Evolutionary conservation across 116 monocot species (phyloP), one percentile per base, ranked within the genome.

Genomic region (Thalassia testudinum): DNA sequence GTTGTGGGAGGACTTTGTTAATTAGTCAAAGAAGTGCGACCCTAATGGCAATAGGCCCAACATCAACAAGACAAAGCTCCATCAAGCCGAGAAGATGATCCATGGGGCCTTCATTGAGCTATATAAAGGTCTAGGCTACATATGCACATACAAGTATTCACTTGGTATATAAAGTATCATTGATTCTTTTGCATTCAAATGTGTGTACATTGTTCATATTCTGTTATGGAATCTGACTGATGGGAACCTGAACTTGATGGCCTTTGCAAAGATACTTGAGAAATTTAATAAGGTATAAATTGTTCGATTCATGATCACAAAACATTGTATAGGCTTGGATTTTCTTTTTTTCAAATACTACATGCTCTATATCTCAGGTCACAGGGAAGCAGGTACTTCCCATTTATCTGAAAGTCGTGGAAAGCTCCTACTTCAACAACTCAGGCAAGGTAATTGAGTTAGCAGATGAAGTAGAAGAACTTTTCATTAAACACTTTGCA

Each of bases 341-440:
- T 34, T 54, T 21, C 8, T 40, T 17, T 19, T 19, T 48, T 17
- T 48, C 7, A 48, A 19, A 5, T 20, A 11, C 18, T 17, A 12
- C 25, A 40, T 40, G 7, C 40, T 53, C 14, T 12, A 27, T 60
- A 10, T 37, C 66, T 67, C 73, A 92, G 93, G 66, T 81, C 10
- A 80, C 73, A 30, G 78, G 77, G 50, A 81, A 82, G 63, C 72
- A 89, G 74, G 71, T 75, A n/a, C n/a, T n/a, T n/a, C n/a, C n/a
- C n/a, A n/a, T n/a, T n/a, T n/a, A n/a, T n/a, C n/a, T n/a, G n/a
- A n/a, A n/a, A n/a, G n/a, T n/a, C n/a, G n/a, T n/a, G n/a, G n/a
- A n/a, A n/a, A n/a, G n/a, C n/a, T n/a, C 97, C 34, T 97, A 85
- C 67, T 86, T 97, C 85, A 97, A 97, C 62, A 85, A 82, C 61